Conservation (phyloP, 768 basidiomycete species). For the Kwoniella dendrophila region DNA sequence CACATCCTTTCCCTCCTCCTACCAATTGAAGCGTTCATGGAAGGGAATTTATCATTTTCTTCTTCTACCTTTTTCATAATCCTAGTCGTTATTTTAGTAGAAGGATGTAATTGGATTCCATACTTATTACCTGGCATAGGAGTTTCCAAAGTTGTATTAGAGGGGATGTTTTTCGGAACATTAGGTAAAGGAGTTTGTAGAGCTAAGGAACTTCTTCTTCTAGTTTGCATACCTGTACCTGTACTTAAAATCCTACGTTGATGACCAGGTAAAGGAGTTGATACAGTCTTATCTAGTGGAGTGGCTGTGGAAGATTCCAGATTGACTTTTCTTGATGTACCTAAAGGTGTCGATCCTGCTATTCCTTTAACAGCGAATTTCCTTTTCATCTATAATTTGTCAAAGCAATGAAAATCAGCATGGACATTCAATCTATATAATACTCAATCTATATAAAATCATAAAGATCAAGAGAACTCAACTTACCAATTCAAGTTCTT, state of each 20-base stretch:
- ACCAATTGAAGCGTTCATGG: background rate
- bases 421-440: too few relatives aligned
- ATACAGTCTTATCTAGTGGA: background rate
- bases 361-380: constrained; percentile 50
- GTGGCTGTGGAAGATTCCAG: background rate
- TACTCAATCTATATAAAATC: background rate
- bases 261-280: constrained; percentile 14
- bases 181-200: constrained; percentile 28
- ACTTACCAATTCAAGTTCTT: constrained; percentile 84
- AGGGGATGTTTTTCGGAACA: constrained; percentile 1
- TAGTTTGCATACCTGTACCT: constrained; percentile 1
- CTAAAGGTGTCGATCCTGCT: constrained; percentile 46
- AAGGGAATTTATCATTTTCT: constrained; percentile 7
- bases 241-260: too few relatives aligned
- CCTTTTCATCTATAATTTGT: constrained; percentile 53
- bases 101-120: constrained; percentile 22
- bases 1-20: constrained; percentile 25
- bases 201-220: constrained; percentile 33
- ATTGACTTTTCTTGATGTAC: constrained; percentile 16
- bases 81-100: constrained; percentile 16
- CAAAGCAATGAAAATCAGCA: too few relatives aligned
- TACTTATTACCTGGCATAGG: constrained; percentile 8
- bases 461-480: background rate
- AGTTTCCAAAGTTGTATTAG: background rate
- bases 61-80: constrained; percentile 20